Evolutionary conservation across 83 land plant genomes (phyloP).

Genomic region (Larix sibirica): DNA sequence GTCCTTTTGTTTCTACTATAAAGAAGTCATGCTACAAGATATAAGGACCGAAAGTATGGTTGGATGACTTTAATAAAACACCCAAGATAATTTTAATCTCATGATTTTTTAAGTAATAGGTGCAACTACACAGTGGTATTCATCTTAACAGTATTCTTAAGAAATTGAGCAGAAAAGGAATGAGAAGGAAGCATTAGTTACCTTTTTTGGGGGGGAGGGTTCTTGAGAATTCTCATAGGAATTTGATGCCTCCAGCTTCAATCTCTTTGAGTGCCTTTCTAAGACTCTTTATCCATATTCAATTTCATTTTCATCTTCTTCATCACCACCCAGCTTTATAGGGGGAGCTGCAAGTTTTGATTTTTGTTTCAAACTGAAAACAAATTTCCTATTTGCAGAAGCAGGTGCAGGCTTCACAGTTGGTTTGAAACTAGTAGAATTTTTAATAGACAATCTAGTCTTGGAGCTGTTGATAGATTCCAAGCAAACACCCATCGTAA

Average conservation of each 20-base stretch:
- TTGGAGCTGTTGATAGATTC: constrained; percentile 15
- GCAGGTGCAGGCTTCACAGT: constrained; percentile 28
- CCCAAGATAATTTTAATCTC: no score
- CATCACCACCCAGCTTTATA: constrained; percentile 86
- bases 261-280: constrained; percentile 50
- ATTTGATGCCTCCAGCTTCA: constrained; percentile 50
- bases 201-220: neutral
- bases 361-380: constrained; percentile 94
- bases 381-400: constrained; percentile 79
- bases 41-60: no score
- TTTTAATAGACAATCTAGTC: constrained; percentile 21
- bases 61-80: no score
- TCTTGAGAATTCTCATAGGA: constrained; percentile 14
- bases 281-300: constrained; percentile 20
- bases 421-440: constrained; percentile 23
- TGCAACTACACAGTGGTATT: neutral
- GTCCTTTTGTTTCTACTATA: no score
- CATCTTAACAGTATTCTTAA: neutral
- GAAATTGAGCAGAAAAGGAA: neutral
- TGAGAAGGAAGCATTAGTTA: neutral
- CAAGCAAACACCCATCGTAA: constrained; percentile 11
- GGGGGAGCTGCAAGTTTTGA: constrained; percentile 75
- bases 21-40: no score
- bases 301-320: constrained; percentile 81
- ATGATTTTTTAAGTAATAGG: neutral